phyloP scores from a whole-genome alignment of 352 stramenopile species.

The Pythium aquatile region DNA sequence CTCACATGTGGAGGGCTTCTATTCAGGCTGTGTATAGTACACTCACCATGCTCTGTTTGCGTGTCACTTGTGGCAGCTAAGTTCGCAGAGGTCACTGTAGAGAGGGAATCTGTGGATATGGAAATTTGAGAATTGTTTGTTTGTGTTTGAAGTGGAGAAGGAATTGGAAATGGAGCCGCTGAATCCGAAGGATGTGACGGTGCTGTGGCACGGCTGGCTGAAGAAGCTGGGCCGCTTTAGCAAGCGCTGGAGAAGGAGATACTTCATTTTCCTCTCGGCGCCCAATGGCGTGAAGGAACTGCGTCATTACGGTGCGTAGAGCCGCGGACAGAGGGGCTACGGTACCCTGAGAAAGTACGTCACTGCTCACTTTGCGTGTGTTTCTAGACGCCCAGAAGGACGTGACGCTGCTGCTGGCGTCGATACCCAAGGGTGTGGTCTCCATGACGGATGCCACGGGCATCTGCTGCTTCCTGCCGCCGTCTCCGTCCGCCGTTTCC shows the following conservation, averaged over 20 bases:
- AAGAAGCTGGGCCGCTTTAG: conserved; percentile 84
- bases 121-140: background rate
- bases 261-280: conserved; percentile 78
- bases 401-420: conserved; percentile 50
- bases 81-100: background rate
- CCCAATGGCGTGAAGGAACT: conserved; percentile 68
- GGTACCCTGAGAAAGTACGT: background rate
- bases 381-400: conserved; percentile 56
- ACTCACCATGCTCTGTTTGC: background rate
- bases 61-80: conserved; percentile 3
- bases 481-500: conserved; percentile 30
- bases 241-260: conserved; percentile 74
- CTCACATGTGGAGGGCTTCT: conserved; percentile 4
- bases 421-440: conserved; percentile 73
- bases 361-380: background rate
- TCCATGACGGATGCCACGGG: conserved; percentile 66
- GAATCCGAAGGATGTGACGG: conserved; percentile 51
- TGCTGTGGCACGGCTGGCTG: conserved; percentile 84
- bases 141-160: conserved; percentile 9
- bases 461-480: conserved; percentile 69
- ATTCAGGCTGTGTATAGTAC: conserved; percentile 4
- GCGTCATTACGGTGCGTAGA: conserved; percentile 58
- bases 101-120: background rate
- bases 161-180: conserved; percentile 22
- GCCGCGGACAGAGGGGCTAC: background rate